Conservation (phyloP, 805 yeast genomes). For the Saturnispora quitensis region DNA sequence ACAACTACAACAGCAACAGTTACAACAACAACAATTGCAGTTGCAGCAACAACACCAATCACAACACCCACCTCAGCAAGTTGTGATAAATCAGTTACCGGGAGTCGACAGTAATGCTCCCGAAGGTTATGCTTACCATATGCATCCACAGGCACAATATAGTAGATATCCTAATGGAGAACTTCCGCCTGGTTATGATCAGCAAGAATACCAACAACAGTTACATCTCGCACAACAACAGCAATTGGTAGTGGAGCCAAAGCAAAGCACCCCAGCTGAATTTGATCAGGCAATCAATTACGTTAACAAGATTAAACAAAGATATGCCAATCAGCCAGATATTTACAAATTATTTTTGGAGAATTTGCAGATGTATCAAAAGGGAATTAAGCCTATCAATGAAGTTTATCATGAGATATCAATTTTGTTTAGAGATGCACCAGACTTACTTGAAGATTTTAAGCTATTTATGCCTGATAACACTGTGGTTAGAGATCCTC, state of each 20-base stretch:
- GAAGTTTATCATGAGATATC: conserved; percentile 95
- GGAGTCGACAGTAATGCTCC: not conserved
- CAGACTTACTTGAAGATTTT: conserved; percentile 90
- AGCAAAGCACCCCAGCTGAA: conserved; percentile 66
- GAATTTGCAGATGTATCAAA: conserved; percentile 90
- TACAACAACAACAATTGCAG: conserved; percentile 13
- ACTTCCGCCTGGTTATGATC: conserved; percentile 2
- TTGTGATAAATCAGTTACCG: not conserved
- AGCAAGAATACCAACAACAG: conserved; percentile 5
- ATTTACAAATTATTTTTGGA: conserved; percentile 92
- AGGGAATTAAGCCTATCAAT: conserved; percentile 89
- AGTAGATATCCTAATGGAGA: not conserved
- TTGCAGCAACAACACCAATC: conserved; percentile 14
- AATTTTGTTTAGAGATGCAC: conserved; percentile 79
- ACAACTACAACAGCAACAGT: conserved; percentile 14
- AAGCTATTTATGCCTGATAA: conserved; percentile 91
- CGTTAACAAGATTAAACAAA: conserved; percentile 90
- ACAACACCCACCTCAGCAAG: conserved; percentile 12
- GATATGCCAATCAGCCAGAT: conserved; percentile 91
- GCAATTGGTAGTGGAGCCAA: conserved; percentile 17
- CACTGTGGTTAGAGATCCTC: conserved; percentile 24
- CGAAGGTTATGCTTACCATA: not conserved
- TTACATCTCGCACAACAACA: conserved; percentile 10
- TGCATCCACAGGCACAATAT: not conserved
- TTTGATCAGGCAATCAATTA: conserved; percentile 95